A percentile compares a stretch with the other conserved stretches of the same genome.
Conservation (phyloP, 148 eudicot genomes). For the Heliamphora exappendiculata region DNA sequence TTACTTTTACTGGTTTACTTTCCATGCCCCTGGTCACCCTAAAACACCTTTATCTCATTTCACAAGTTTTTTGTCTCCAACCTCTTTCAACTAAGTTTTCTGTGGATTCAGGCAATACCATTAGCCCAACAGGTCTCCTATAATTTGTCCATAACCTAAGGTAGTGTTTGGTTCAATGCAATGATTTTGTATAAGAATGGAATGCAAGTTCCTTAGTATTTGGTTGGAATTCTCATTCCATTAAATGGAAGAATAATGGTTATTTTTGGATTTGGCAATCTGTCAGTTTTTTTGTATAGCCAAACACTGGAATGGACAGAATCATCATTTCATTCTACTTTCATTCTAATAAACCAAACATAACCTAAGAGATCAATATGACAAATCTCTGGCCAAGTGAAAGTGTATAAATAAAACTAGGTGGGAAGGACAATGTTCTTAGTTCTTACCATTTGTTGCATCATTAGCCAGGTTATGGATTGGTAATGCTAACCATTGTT, state of each 20-base stretch:
- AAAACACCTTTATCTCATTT: not conserved
- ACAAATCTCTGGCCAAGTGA: not conserved
- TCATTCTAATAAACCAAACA: no score
- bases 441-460: not conserved
- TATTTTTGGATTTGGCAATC: no score
- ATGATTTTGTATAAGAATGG: no score
- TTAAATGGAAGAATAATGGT: no score
- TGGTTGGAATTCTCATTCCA: no score
- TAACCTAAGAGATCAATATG: not conserved
- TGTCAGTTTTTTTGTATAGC: no score
- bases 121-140: not conserved
- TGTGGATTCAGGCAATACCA: not conserved
- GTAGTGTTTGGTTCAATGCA: no score
- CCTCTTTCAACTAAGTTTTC: not conserved
- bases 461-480: not conserved
- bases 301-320: no score
- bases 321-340: no score
- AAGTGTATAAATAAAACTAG: not conserved
- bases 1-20: not conserved
- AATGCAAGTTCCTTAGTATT: no score
- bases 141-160: no score
- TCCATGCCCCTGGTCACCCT: not conserved
- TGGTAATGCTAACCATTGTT: conserved; percentile 3
- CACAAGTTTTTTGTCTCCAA: not conserved
- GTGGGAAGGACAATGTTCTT: not conserved